Conservation (phyloP, 257 asterid genomes). For the Solanum peruvianum region DNA sequence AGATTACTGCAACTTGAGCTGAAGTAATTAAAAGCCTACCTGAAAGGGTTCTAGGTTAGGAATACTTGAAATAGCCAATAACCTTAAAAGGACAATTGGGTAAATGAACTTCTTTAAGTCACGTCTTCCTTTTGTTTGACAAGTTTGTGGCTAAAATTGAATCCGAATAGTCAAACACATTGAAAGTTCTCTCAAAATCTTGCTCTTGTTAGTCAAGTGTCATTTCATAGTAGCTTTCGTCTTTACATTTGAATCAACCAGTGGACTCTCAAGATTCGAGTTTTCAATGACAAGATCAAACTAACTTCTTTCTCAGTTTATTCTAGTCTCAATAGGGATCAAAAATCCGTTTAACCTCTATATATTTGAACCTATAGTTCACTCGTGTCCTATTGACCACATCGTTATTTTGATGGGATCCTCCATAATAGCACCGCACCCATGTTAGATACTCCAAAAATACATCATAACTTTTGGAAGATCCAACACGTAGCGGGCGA, state of each 20-base stretch:
- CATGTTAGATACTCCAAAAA: not conserved
- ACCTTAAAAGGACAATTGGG: not conserved
- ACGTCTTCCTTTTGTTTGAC: not conserved
- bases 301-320: not conserved
- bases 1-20: not conserved
- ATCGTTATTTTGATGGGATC: not conserved
- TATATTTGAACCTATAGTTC: not conserved
- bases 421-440: not conserved
- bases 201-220: not conserved
- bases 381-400: not conserved
- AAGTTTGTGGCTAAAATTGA: not conserved
- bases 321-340: not conserved
- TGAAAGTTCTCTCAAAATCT: not conserved
- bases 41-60: not conserved
- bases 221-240: not conserved
- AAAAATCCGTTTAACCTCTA: not conserved
- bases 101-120: not conserved
- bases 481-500: not conserved
- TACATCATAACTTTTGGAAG: not conserved
- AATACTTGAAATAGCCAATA: not conserved
- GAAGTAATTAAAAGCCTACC: not conserved
- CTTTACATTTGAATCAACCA: not conserved
- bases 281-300: not conserved
- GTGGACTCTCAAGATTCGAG: not conserved
- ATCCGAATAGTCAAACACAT: not conserved